A percentile compares a stretch with the other conserved stretches of the same genome.
Evolutionary conservation across 2,329 filamentous ascomycete genomes (phyloP).

Genomic region (Penicillium janthinellum): DNA sequence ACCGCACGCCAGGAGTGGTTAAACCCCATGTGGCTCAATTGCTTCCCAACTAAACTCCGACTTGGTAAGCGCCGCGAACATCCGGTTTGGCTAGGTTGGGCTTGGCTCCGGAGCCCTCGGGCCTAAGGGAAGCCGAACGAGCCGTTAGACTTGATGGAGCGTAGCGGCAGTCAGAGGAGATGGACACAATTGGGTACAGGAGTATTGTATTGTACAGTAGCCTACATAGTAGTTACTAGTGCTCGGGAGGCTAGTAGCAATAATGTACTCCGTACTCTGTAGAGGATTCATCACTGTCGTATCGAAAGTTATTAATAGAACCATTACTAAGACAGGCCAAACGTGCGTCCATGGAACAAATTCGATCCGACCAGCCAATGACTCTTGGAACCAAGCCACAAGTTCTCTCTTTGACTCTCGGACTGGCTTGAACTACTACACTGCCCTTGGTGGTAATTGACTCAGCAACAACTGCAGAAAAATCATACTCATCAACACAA

Average conservation of each 20-base stretch:
- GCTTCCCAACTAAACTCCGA: too few relatives aligned
- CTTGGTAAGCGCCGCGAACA: neutral
- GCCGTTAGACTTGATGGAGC: neutral
- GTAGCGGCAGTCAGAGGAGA: neutral
- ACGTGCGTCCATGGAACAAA: slow-evolving; percentile 1
- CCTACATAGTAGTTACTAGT: too few relatives aligned
- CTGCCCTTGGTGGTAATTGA: too few relatives aligned
- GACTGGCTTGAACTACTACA: too few relatives aligned
- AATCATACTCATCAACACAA: neutral
- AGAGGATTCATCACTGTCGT: neutral
- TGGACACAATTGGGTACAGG: too few relatives aligned
- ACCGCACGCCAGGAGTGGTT: neutral
- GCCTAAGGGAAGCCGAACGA: neutral
- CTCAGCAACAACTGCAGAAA: too few relatives aligned
- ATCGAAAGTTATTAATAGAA: neutral
- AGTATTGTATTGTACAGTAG: too few relatives aligned
- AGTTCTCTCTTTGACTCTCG: too few relatives aligned
- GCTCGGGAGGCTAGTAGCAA: too few relatives aligned
- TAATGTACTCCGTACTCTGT: neutral
- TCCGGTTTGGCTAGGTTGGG: neutral
- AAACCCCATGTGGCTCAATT: neutral
- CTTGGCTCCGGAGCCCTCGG: neutral
- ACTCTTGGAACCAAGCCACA: too few relatives aligned
- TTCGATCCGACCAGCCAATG: neutral
- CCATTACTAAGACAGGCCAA: neutral